Evolutionary conservation across 352 stramenopile species (phyloP), one percentile per base, ranked within the genome.

Genomic region (Phytophthora lateralis): DNA sequence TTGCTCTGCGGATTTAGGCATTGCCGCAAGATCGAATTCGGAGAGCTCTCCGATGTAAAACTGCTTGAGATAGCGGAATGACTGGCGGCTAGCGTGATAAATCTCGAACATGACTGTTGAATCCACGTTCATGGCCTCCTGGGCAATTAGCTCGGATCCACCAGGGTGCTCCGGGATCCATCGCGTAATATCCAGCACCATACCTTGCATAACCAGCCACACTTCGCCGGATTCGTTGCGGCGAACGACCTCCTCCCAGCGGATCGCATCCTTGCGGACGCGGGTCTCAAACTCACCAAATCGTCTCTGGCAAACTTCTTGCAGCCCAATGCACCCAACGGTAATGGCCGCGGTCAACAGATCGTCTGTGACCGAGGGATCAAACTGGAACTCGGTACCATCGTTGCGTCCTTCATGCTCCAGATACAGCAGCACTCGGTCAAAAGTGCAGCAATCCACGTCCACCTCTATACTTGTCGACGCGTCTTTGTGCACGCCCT

Each of bases 61-160:
- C 65, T 96, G 88, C 63, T 95, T 93, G 34, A 97, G 71, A 63
- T 96, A 97, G 38, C 88, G 77, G 60, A 97, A 97, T 6, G 88
- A 95, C 80, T 96, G 85, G n/a, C 88, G 85, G 53, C 86, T 95
- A 12, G 89, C 86, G 70, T 97, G 90, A 60, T 96, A 96, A 32
- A 96, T 93, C 75, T 97, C 90, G 70, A 97, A 97, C 79, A 97
- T 93, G 42, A 94, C 75, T 0, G 88, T 95, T 29, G 78, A 90
- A 42, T 97, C 90, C 29, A 96, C 76, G 55, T 96, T 95, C 50
- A 97, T 76, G 5, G 88, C 90, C 55, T 97, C 82, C 12, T 85
- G 71, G 0, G 80, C 84, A 52, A 97, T 96, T 47, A 97, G 80
- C 17, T 88, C 74, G 1, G 85, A 91, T 1, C 90, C 88, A 8